Evolutionary conservation across 192 early-diverging fungal species (phyloP), one percentile per base, ranked within the genome.

Genomic region (Phycomyces nitens): DNA sequence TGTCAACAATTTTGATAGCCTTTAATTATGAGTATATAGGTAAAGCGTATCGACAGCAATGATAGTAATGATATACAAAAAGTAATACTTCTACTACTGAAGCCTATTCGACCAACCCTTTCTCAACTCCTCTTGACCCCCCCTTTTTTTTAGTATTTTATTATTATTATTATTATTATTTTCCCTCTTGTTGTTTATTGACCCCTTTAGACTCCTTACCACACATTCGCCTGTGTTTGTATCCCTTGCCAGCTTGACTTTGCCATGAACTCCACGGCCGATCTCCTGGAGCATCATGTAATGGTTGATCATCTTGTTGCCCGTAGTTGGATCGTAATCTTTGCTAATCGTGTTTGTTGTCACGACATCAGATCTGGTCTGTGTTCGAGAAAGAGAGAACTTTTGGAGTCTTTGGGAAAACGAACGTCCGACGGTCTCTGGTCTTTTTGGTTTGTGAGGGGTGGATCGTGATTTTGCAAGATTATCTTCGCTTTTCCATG

Each of bases 221-320:
- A 88, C 89, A 15, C 81, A 78, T 54, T 92, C 84, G 40, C 88
- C 88, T 6, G 89, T 89, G n/a, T 88, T 81, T 3, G 83, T 83
- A 76, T 97, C 92, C 27, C 84, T 82, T 38, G 85, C 89, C 23
- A 97, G 82, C 73, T 96, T 96, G 44, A 99, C 96, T 76, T 97
- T 97, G 41, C 96, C 96, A 63, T 99, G 94, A 9, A 91, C 89
- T 39, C 96, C 96, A 23, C 95, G 80, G 8, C 96, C 96, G 11
- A 99, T 79, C 72, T 96, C 94, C 53, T 80, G 79, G 9, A 97
- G 71, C 10, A 99, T 85, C 80, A 94, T 88, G 75, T 96, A 99
- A 58, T 96, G 84, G 76, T 99, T 99, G 68, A 99, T 92, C 83
- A 92, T 89, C 65, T 99, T 99, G 74, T 90, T 88, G 16, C 95